Conservation (phyloP, 257 asterid genomes). For the Gynochthodes officinalis region DNA sequence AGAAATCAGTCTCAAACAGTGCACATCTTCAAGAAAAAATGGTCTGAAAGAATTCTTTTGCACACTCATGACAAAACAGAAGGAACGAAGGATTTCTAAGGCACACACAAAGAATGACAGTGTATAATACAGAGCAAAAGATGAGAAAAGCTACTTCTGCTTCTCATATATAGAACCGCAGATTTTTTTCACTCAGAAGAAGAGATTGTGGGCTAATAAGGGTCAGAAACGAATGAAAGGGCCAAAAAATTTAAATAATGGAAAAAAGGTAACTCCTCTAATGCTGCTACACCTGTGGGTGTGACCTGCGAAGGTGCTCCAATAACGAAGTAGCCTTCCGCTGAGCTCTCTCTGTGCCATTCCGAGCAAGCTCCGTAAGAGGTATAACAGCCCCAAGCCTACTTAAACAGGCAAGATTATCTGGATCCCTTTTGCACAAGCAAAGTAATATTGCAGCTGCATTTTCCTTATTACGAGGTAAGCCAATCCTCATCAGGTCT, state of each 20-base stretch:
- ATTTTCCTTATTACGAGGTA: conserved; percentile 73
- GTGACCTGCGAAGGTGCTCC: conserved; percentile 58
- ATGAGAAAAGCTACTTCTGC: conserved; percentile 26
- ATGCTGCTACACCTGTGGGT: conserved; percentile 29
- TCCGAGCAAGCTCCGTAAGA: conserved; percentile 59
- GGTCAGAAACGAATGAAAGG: conserved; percentile 33
- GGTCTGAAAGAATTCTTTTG: conserved; percentile 2
- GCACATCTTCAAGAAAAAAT: not conserved
- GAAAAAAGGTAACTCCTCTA: not conserved
- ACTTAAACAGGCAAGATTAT: conserved; percentile 57
- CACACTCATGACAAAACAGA: not conserved
- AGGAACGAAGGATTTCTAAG: not conserved
- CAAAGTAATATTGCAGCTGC: conserved; percentile 72
- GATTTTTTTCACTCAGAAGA: conserved; percentile 25
- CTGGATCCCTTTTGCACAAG: conserved; percentile 67
- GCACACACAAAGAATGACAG: conserved; percentile 4
- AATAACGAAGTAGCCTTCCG: conserved; percentile 75
- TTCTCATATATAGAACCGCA: conserved; percentile 27
- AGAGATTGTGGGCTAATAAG: conserved; percentile 24
- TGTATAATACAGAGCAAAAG: conserved; percentile 26
- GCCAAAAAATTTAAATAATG: conserved; percentile 9
- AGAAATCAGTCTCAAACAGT: conserved; percentile 1
- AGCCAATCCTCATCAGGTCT: conserved; percentile 67
- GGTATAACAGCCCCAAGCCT: conserved; percentile 78
- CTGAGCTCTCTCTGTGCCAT: conserved; percentile 83